These are phyloP conservation scores for Flaveria brownii DNA, from an alignment of 129 eudicot genomes.

Conservation along the genomic window DNA sequence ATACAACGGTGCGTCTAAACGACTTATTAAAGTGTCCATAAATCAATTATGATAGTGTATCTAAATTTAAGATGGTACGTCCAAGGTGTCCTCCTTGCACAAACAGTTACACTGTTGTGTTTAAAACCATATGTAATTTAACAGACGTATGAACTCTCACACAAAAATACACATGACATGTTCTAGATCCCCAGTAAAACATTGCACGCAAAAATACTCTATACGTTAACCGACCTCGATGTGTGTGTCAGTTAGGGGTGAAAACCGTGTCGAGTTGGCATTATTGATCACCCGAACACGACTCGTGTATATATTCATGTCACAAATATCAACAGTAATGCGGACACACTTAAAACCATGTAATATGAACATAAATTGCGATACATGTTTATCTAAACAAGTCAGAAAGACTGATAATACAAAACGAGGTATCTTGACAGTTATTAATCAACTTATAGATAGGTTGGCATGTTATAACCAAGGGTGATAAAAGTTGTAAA, in stretches of 20 bases:
- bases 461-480: not conserved
- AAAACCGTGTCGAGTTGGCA: too few species aligned
- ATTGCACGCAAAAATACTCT: too few species aligned
- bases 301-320: too few species aligned
- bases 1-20: not conserved
- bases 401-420: not conserved
- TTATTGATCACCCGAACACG: too few species aligned
- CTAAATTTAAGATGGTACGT: not conserved
- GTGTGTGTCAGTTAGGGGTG: too few species aligned
- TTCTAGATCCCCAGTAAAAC: too few species aligned
- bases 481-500: not conserved
- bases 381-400: not conserved
- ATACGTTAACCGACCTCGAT: too few species aligned
- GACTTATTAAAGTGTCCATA: not conserved
- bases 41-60: too few species aligned
- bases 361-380: not conserved
- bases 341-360: too few species aligned
- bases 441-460: not conserved
- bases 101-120: not conserved
- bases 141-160: too few species aligned
- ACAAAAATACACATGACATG: too few species aligned
- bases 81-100: not conserved
- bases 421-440: not conserved
- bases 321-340: too few species aligned
- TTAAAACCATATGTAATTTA: not conserved